Evolutionary conservation across 1,284 basidiomycete species (phyloP), one percentile per base, ranked within the genome.

Genomic region (Cutaneotrichosporon sp.): DNA sequence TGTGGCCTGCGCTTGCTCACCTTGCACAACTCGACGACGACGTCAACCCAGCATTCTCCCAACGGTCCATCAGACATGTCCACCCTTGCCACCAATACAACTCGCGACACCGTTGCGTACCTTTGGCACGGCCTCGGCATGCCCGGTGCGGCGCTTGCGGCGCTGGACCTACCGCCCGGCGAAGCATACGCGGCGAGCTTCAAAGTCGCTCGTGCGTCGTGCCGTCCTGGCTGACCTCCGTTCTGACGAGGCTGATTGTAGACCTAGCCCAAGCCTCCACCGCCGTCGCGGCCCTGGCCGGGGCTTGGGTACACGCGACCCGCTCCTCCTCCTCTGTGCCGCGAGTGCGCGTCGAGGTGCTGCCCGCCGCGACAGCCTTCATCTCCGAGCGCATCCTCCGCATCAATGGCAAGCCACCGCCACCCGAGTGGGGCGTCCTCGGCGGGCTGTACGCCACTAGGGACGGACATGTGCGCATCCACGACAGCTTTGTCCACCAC

Each of bases 401-500:
- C 24, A 27, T 47, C 16, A 24, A 47, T 16, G 46, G 46, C 4
- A 27, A 27, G 16, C 46, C 46, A 4, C 46, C 46, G 22, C 46
- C 46, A 14, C 16, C 46, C 4, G 46, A 25, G 24, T 47, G 46
- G 46, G 46, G 46, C 24, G 46, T 47, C 14, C 14, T 47, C 14
- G 46, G 46, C 22, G 46, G 46, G 3, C 25, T 47, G 14, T 27
- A 47, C 14, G 24, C 22, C 4, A 27, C 46, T 14, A 16, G 9
- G 13, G 46, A 47, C 24, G 46, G 46, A 3, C 24, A 24, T 9
- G 46, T 47, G 25, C 46, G 46, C 46, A 16, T 47, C 4, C 46
- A 47, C 24, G 46, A 47, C 46, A 24, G 22, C 22, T 47, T 47
- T 47, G 46, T 24, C 1, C 46, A 47, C 46, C 46, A 47, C 46